These are phyloP conservation scores for Arabidopsis arenosa DNA, from an alignment of 345 rosid genomes.

Conservation along the genomic window DNA sequence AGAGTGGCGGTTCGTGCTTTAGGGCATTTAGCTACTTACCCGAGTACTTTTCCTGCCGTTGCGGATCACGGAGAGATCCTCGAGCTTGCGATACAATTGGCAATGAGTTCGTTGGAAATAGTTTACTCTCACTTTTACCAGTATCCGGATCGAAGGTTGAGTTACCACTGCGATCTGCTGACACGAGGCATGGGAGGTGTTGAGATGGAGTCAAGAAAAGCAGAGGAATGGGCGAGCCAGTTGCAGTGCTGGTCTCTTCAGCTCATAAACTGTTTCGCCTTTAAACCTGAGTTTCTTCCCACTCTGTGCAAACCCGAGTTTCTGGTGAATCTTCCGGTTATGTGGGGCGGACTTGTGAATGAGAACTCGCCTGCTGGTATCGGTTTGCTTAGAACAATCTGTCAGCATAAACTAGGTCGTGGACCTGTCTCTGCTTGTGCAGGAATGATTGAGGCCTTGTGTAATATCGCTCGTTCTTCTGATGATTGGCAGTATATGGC, in stretches of 20 bases:
- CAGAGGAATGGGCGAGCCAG: conserved; percentile 99
- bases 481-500: conserved; percentile 99
- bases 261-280: conserved; percentile 99
- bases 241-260: conserved; percentile 99
- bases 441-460: conserved; percentile 82
- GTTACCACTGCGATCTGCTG: conserved; percentile 94
- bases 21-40: conserved; percentile 95
- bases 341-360: conserved; percentile 99
- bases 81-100: conserved; percentile 86
- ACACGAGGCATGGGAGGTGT: conserved; percentile 99
- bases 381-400: conserved; percentile 89
- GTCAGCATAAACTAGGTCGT: conserved; percentile 95
- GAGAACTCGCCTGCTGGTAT: conserved; percentile 99
- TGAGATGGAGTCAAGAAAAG: conserved; percentile 98
- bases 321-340: conserved; percentile 83
- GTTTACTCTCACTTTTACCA: conserved; percentile 98
- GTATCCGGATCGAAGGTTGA: conserved; percentile 71
- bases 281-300: conserved; percentile 96
- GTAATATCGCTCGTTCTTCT: conserved; percentile 92
- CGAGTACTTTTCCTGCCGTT: conserved; percentile 78
- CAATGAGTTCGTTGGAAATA: conserved; percentile 91
- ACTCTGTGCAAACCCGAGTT: conserved; percentile 89
- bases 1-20: conserved; percentile 97
- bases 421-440: conserved; percentile 89
- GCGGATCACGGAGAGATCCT: conserved; percentile 89